phyloP scores from a whole-genome alignment of 1,139 yeast species.

The Kodamaea plutei region DNA sequence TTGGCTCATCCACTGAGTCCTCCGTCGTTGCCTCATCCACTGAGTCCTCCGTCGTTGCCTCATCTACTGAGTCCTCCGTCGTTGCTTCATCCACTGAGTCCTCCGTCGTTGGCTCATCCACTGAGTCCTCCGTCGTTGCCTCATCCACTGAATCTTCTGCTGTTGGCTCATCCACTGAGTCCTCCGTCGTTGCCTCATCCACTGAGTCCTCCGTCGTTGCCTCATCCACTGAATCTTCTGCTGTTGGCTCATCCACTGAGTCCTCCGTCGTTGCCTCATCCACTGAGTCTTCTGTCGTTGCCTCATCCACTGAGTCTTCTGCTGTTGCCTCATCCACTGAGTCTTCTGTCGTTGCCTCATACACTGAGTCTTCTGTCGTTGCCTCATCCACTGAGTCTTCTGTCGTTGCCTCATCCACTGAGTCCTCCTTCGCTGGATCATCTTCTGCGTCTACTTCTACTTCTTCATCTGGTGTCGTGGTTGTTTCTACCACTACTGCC shows the following conservation, averaged over 20 bases:
- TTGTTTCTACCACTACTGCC: not conserved
- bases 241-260: constrained; percentile 3
- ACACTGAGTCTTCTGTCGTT: not conserved
- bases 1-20: not conserved
- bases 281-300: not conserved
- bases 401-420: not conserved
- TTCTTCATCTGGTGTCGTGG: not conserved
- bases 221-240: constrained; percentile 15
- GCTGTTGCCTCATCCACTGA: not conserved
- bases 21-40: constrained; percentile 8
- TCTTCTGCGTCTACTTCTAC: not conserved
- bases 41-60: not conserved
- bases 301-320: constrained; percentile 4
- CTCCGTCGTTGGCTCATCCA: too few species aligned
- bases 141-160: constrained; percentile 11
- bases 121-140: constrained; percentile 12
- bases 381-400: not conserved
- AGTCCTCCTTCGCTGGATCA: too few species aligned
- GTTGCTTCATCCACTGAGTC: too few species aligned
- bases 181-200: constrained; percentile 8
- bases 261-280: not conserved
- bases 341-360: not conserved
- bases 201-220: constrained; percentile 16
- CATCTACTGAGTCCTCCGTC: constrained; percentile 7
- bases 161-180: constrained; percentile 3